A percentile compares a stretch with the other conserved stretches of the same genome.
Evolutionary conservation across 495 filamentous ascomycete species (phyloP).

Genomic region (Penicillium angulare): DNA sequence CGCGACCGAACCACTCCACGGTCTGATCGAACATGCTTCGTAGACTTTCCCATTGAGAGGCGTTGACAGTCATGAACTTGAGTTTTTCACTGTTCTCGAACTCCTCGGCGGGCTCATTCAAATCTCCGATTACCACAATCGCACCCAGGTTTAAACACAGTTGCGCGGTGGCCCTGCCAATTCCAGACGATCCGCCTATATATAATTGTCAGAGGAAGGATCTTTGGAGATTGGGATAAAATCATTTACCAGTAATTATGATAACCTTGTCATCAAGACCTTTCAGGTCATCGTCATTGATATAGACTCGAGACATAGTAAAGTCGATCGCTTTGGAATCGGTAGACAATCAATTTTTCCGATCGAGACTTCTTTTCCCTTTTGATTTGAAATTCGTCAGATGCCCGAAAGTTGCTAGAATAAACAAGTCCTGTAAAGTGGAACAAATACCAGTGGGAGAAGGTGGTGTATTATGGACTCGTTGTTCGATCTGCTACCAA

Average conservation of each 20-base stretch:
- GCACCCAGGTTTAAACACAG: constrained; percentile 46
- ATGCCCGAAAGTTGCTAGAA: too few relatives aligned
- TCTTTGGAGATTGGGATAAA: not conserved
- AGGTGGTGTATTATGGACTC: too few relatives aligned
- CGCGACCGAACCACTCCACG: constrained; percentile 35
- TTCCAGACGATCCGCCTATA: constrained; percentile 52
- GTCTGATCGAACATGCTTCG: constrained; percentile 38
- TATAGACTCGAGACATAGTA: constrained; percentile 10
- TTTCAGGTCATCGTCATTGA: constrained; percentile 10
- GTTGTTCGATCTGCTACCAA: too few relatives aligned
- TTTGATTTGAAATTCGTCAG: too few relatives aligned
- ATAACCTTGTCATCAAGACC: constrained; percentile 43
- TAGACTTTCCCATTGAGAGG: constrained; percentile 41
- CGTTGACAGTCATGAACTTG: constrained; percentile 37
- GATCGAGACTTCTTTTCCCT: too few relatives aligned
- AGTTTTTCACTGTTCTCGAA: constrained; percentile 15
- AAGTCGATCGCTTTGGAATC: too few relatives aligned
- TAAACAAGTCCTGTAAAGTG: too few relatives aligned
- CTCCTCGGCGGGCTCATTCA: constrained; percentile 29
- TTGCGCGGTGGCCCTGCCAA: constrained; percentile 45
- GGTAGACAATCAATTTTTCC: too few relatives aligned
- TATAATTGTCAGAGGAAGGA: not conserved
- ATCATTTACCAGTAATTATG: constrained; percentile 46
- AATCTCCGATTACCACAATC: constrained; percentile 42
- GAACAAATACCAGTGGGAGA: too few relatives aligned